These are phyloP conservation scores for Purshia tridentata DNA, from an alignment of 306 rosid genomes.

Conservation along the genomic window DNA sequence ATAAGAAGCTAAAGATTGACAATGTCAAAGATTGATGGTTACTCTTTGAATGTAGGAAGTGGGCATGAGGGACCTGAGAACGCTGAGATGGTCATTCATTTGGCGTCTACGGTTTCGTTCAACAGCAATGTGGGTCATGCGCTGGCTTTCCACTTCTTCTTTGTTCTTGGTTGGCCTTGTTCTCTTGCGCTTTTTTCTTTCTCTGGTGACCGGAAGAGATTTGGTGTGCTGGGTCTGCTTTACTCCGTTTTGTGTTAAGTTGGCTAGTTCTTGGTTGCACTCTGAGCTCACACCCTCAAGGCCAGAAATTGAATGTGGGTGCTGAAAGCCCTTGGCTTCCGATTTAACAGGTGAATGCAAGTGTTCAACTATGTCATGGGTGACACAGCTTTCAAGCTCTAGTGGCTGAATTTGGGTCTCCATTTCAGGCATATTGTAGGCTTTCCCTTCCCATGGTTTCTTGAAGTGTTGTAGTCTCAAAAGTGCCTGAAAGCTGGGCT, in stretches of 20 bases:
- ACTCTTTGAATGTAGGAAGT: conserved; percentile 79
- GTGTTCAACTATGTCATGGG: conserved; percentile 49
- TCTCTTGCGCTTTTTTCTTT: conserved; percentile 80
- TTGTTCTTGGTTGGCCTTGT: conserved; percentile 68
- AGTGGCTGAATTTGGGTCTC: conserved; percentile 43
- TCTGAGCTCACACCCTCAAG: conserved; percentile 43
- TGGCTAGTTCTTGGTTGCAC: conserved; percentile 43
- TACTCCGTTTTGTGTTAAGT: conserved; percentile 15
- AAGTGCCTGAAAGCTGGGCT: conserved; percentile 70
- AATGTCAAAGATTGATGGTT: neutral
- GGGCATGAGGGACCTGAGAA: conserved; percentile 88
- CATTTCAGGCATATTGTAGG: conserved; percentile 29
- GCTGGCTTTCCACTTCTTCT: conserved; percentile 89
- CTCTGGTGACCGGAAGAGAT: conserved; percentile 33
- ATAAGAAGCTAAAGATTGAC: neutral
- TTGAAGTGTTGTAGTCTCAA: conserved; percentile 58
- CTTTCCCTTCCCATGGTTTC: conserved; percentile 49
- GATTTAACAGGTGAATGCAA: conserved; percentile 65
- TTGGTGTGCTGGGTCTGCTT: conserved; percentile 33
- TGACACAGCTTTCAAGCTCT: conserved; percentile 68
- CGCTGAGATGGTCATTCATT: conserved; percentile 94
- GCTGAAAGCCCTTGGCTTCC: conserved; percentile 47
- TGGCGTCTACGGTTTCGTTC: conserved; percentile 91
- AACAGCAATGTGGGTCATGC: conserved; percentile 96
- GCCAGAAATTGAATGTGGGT: conserved; percentile 39